Evolutionary conservation across 257 asterid species (phyloP), one percentile per base, ranked within the genome.

Genomic region (Solanum sejunctum): DNA sequence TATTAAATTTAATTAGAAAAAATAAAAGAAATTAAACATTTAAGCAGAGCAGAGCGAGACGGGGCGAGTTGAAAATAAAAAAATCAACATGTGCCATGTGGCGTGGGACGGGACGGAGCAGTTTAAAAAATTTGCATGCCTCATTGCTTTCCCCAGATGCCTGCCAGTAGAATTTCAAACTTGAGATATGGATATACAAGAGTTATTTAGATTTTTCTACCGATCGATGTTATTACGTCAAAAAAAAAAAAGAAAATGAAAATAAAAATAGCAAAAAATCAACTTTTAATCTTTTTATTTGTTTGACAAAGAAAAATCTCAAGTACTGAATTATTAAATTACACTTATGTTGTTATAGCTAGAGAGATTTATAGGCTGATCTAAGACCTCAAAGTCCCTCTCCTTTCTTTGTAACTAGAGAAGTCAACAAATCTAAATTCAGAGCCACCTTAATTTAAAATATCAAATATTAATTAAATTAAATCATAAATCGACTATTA

Each of bases 11-110:
- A 32, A 32, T 32, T 3, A 32, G 36, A 32, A 32, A 32, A 32
- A 32, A 32, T 32, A 32, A 32, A 32, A 32, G 3, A 32, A 32
- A 3, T 32, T 32, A 32, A 32, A 32, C 36, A 32, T 32, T 32
- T 32, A 3, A 32, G 36, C 36, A 32, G 3, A 0, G 3, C 3
- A 0, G 3, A 3, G 36, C 3, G 3, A 3, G 36, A 0, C 32
- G 0, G 32, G 3, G 36, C 0, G 36, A 0, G 36, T 32, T 32
- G 3, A 32, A 32, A 32, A 32, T 32, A 2, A 32, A 32, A 32
- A 32, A 32, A 32, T 32, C 3, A 32, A 2, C 3, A 32, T 3
- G 3, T 32, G 36, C 36, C 36, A 32, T 32, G 36, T 32, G 36
- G 36, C 36, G 3, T 32, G 36, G 36, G 3, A 1, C 36, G 36